Evolutionary conservation across 805 yeast species (phyloP), one percentile per base, ranked within the genome.

Genomic region (Babjeviella inositovora): DNA sequence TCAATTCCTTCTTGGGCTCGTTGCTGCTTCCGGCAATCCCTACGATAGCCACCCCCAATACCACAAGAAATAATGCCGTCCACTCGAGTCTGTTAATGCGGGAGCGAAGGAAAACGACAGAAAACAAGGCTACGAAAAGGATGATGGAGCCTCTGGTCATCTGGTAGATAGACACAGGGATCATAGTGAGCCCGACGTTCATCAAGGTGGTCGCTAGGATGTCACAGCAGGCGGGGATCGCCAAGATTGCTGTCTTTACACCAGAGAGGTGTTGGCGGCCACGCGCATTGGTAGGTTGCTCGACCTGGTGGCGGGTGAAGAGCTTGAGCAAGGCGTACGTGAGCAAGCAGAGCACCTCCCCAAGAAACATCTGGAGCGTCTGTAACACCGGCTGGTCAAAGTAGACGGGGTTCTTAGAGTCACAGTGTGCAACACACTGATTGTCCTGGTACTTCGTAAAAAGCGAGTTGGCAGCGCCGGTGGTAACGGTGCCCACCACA

Each of bases 81-180:
- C 90, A 79, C 39, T 79, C 85, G 13, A 67, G 39, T 28, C 62
- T 57, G 7, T 70, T 52, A 22, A 79, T 67, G 11, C 41, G 45
- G 19, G 67, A 57, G 22, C 60, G 51, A 31, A 79, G 57, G 37
- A 76, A 74, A 1, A 71, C 14, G 18, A 72, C 72, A 12, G 81
- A 70, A 37, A 76, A 58, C 9, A 70, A 43, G 2, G 85, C 92
- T 13, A 77, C 92, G 47, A 75, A 76, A 19, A 79, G 46, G 20
- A 79, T 79, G 19, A 76, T 50, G 0, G 82, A 65, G 3, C 92
- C 90, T 32, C 92, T 53, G n/a, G 76, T 70, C 92, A 79, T 79
- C 42, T 79, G 92, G 43, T 76, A 79, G 23, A 77, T 62, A 2
- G 84, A 73, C 6, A 77, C 90, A 0, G 90, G 87, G 1, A 72